phyloP scores from a whole-genome alignment of 352 stramenopile species.

The Nothophytophthora sp. region DNA sequence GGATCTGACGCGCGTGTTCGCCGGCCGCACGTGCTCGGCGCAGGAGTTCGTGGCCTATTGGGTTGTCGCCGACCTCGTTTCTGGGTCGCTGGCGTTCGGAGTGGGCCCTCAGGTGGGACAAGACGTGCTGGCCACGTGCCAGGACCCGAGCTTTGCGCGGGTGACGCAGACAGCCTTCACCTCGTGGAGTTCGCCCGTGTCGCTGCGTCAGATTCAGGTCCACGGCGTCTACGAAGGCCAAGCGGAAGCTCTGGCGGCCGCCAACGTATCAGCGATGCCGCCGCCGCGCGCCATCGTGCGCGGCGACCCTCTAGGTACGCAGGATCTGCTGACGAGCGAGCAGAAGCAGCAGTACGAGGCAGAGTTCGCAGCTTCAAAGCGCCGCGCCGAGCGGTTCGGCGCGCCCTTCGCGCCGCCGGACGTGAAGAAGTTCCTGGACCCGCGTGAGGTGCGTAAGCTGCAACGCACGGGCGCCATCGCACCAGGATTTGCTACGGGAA shows the following conservation, averaged over 20 bases:
- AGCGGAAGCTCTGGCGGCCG: conserved; percentile 20
- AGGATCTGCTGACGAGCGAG: conserved; percentile 58
- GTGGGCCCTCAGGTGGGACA: conserved; percentile 52
- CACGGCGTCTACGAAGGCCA: conserved; percentile 33
- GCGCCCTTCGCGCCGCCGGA: conserved; percentile 55
- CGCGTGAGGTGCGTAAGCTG: conserved; percentile 71
- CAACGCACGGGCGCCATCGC: conserved; percentile 68
- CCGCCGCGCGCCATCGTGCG: conserved; percentile 57
- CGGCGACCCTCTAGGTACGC: conserved; percentile 49
- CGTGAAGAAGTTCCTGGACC: conserved; percentile 81
- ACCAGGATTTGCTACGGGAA: conserved; percentile 66
- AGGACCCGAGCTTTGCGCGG: conserved; percentile 35
- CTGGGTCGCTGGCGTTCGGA: conserved; percentile 41
- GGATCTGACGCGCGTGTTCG: conserved; percentile 63
- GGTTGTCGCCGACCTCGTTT: conserved; percentile 46
- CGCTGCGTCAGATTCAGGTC: conserved; percentile 45
- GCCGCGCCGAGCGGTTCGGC: conserved; percentile 70
- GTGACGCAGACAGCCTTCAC: conserved; percentile 62
- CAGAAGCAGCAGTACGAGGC: conserved; percentile 54
- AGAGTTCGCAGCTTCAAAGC: conserved; percentile 42
- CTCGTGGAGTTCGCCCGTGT: conserved; percentile 64
- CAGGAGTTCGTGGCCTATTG: conserved; percentile 75
- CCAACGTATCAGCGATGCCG: conserved; percentile 39
- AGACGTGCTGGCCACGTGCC: conserved; percentile 54
- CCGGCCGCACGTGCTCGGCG: conserved; percentile 61